Percentiles rank a stretch among this genome's conserved stretches.
Conservation (phyloP, 2,329 filamentous ascomycete genomes). For the Exutisphaerella laricina region DNA sequence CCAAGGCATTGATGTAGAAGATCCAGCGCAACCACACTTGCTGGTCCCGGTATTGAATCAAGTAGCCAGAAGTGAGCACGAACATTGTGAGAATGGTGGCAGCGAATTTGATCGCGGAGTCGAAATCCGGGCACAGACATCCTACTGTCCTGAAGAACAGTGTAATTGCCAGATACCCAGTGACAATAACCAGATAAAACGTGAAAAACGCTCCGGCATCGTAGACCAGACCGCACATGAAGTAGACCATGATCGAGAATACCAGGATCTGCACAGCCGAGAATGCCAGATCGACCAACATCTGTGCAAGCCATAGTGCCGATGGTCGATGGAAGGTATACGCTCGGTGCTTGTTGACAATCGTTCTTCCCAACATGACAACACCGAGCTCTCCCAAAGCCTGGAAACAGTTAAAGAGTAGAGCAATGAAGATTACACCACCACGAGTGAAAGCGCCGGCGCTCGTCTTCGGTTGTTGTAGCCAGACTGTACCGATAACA, state of each 20-base stretch:
- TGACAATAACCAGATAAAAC: conserved; percentile 53
- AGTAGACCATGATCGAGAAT: conserved; percentile 72
- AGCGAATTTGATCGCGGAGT: conserved; percentile 76
- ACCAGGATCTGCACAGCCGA: conserved; percentile 63
- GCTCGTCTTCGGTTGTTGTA: conserved; percentile 58
- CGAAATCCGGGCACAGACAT: conserved; percentile 71
- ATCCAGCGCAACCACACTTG: conserved; percentile 75
- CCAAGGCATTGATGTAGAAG: conserved; percentile 69
- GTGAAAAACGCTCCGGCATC: conserved; percentile 73
- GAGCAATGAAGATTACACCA: conserved; percentile 71
- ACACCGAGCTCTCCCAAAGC: conserved; percentile 71
- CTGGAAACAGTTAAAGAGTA: conserved; percentile 83
- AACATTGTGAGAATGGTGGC: conserved; percentile 76
- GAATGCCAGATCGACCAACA: conserved; percentile 67
- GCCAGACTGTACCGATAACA: conserved; percentile 72
- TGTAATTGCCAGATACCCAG: conserved; percentile 55
- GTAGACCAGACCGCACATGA: conserved; percentile 65
- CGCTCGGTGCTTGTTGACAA: conserved; percentile 78
- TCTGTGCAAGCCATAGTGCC: conserved; percentile 77
- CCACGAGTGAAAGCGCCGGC: conserved; percentile 74
- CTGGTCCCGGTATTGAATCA: conserved; percentile 71
- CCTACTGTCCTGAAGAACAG: conserved; percentile 72
- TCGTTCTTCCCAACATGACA: conserved; percentile 69
- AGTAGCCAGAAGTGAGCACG: conserved; percentile 72
- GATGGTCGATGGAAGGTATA: conserved; percentile 80